Evolutionary conservation across 2,329 filamentous ascomycete genomes (phyloP).

Genomic region (Calcarisporium arbuscula): DNA sequence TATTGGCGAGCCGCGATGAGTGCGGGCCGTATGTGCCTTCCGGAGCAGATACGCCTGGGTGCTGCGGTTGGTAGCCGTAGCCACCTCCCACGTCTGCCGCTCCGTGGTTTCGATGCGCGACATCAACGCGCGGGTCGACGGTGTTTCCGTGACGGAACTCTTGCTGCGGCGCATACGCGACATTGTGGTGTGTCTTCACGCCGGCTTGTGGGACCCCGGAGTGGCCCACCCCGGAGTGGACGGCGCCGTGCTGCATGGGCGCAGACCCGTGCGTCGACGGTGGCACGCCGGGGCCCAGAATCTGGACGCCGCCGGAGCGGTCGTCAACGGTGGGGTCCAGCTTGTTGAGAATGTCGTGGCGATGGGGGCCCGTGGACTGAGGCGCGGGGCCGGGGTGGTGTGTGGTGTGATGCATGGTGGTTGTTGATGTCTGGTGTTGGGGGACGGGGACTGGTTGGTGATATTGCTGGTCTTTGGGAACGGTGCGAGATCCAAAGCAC

Average conservation of each 20-base stretch:
- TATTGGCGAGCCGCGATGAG: slow-evolving; percentile 33
- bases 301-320: slow-evolving; percentile 7
- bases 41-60: slow-evolving; percentile 2
- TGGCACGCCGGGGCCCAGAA: not conserved
- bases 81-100: not conserved
- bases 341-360: slow-evolving; percentile 11
- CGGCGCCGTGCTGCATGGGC: not conserved
- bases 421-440: no score
- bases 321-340: slow-evolving; percentile 11
- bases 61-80: not conserved
- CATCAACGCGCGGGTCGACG: slow-evolving; percentile 40
- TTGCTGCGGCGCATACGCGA: slow-evolving; percentile 19
- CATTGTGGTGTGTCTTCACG: no score
- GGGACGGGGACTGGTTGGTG: no score
- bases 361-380: slow-evolving; percentile 10
- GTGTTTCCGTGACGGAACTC: slow-evolving; percentile 34
- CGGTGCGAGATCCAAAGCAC: no score
- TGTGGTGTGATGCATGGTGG: no score
- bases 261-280: not conserved
- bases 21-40: slow-evolving; percentile 20
- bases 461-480: no score
- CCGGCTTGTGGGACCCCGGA: slow-evolving; percentile 7
- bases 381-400: slow-evolving; percentile 11
- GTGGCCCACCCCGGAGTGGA: not conserved
- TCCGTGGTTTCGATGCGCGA: slow-evolving; percentile 9